Base-by-base conservation (phyloP, 1,284 basidiomycete genomes). In the Leccinum variabile region DNA sequence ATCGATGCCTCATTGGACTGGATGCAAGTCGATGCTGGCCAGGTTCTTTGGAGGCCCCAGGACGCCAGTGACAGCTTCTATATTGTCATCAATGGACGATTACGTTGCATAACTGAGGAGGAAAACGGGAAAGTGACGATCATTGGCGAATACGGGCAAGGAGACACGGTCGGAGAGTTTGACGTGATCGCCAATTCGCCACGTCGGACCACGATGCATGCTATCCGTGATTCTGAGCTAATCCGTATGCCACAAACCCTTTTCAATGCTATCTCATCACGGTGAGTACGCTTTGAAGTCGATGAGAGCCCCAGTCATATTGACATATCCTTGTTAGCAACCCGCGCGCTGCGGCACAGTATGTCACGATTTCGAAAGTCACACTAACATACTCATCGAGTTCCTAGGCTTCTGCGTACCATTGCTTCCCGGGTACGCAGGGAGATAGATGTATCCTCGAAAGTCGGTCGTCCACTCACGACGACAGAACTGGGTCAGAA, bases 1-100 rank as follows among this genome's bases (percentile, higher is more conserved):
- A 97, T 99, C 64, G 97, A 99, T 75, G 91, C 95, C 1, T 95
- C 96, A 0, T 82, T 99, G 63, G 97, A 99, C 73, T 99, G 97
- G 97, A 92, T 96, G 84, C 96, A 98, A 75, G 94, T 97, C 4
- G 89, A 91, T 67, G 95, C 95, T 0, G 95, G 97, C 0, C 94
- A 95, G 74, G 89, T 95, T 46, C 82, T 97, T 58, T 98, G 95
- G 88, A 85, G 96, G 30, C 91, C 97, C 52, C 89, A 93, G 37
- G 97, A 98, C 68, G 81, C 79, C 30, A 93, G 90, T 72, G 94
- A 97, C 70, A 96, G 95, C 71, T 98, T 99, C 77, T 99, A 97
- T 76, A 97, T 99, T 60, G 94, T 99, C 67, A 96, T 99, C 77
- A 98, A 98, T 71, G 97, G 97, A 46, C 95, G 97, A 66, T 79